Base-by-base conservation (phyloP, 1,284 basidiomycete genomes). In the Athelia sp. region DNA sequence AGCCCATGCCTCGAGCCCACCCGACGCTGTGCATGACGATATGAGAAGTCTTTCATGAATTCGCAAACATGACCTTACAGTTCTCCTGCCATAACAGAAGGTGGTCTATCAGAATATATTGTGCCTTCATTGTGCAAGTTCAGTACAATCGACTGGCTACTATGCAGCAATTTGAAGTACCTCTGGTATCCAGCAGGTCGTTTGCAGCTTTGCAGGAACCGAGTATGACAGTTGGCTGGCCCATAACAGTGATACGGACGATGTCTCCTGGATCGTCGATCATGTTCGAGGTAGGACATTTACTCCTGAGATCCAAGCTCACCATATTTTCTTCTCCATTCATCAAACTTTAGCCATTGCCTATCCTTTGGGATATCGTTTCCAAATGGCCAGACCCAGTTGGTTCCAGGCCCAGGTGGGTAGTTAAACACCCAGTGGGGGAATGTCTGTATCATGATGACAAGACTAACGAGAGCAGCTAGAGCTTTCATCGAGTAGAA, bases 101-200 rank as follows among this genome's bases (percentile, higher is more conserved):
- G 49, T 1, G 71, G 71, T 18, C 72, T 62, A 50, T 73, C 71
- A 4, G 71, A 72, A 55, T 74, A 74, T 14, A 71, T 69, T n/a
- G 43, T 8, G 6, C 43, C 43, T 44, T 29, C 26, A 29, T 29
- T 29, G 43, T 15, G n/a, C n/a, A 22, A 15, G 24, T 8, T 22
- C 6, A 40, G 36, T 40, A 21, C 36, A 40, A 23, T 21, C 18
- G 8, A 8, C 21, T 44, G 43, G 18, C 10, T 23, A 44, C 24
- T 10, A 22, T 22, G 10, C 14, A n/a, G 22, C 18, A 23, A 22
- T 44, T 9, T 4, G 8, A 10, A 10, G 24, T 23, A 44, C 43
- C 43, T 44, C 43, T 22, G 43, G 10, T 26, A 26, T 44, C 43
- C 21, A 44, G 23, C 8, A 44, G 21, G 24, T 44, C 43, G 17